Base-by-base conservation (phyloP, 78 protist genomes). In the Dictyostelium firmibasis region DNA sequence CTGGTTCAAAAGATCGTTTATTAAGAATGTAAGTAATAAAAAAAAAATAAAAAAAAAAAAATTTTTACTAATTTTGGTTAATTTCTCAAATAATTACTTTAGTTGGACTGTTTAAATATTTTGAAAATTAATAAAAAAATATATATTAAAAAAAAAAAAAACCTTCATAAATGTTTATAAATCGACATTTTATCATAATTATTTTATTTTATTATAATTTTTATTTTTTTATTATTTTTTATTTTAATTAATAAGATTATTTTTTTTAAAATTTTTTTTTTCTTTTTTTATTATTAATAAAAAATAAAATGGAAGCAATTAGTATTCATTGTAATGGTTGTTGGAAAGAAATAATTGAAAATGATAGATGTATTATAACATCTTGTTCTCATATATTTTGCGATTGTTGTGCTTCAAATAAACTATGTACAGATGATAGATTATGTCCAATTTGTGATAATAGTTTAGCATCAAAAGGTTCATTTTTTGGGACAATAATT, bases 1-100 rank as follows among this genome's bases (percentile, higher is more conserved):
- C 99, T 5, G 99, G 99, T 8, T 76, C 97, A 41, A 98, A 98
- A 82, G 99, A 99, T 94, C 29, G 96, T 75, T 44, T 81, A 14
- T 88, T 99, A 41, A 97, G 98, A 86, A 81, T 98, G 93, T 97
- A 57, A 29, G 77, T 27, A 14, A 8, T 25, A 36, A 1, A 41
- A 38, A 75, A 31, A 75, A 36, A 75, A 36, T 8, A 16, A 75
- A 36, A 29, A 69, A 50, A 69, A 69, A 69, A 69, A 29, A 69
- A n/a, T 3, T 11, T 62, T 62, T n/a, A n/a, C 20, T 11, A 62
- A 62, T 60, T 4, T 60, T 60, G 18, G 7, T 18, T 20, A 14
- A 23, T 11, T 38, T 38, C 38, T 75, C 38, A 3, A 20, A 20
- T 16, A 18, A 20, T n/a, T 72, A 23, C 20, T 33, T 3, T 72